Base-by-base conservation (phyloP, 768 basidiomycete genomes). In the Cantharellus cinnabarinus region DNA sequence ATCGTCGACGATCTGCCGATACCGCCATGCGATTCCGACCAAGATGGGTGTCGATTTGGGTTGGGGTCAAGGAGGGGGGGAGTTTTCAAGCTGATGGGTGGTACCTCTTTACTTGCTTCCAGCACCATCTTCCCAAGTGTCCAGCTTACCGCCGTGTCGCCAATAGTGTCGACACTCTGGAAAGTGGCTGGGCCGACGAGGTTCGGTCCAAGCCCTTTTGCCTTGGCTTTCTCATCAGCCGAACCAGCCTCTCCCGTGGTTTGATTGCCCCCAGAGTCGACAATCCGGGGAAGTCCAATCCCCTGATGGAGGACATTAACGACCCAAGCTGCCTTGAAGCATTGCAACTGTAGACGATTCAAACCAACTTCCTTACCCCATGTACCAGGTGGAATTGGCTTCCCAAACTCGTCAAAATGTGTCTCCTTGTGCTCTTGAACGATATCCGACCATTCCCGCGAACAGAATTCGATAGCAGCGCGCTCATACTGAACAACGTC, bases 251-350 rank as follows among this genome's bases (percentile, higher is more conserved):
- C 55, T 4, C 42, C 66, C 20, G 68, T 58, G 2, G 86, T 81
- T 48, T 71, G 69, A 66, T 90, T 88, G 0, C 93, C 93, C 2
- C 80, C 87, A 0, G 79, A 74, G 68, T 97, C 94, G 57, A 88
- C 79, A 40, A 95, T 81, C 37, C 95, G 77, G 35, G 95, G 95
- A 68, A 99, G 79, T 4, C 91, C 91, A 56, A 99, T 83, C 39
- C 95, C 95, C 67, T 95, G 89, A 64, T 98, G 94, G 2, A 99
- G 70, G 42, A 99, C 85, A 69, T 98, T 97, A 57, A 85, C 82
- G 58, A 99, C 78, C 95, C 95, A 99, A 2, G 95, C 93, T 0
- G 94, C 90, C 70, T 99, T 99, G 81, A 99, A 99, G 68, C 95
- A 99, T 68, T 98, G 95, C 86, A 94, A 87, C 71, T 94, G 80